phyloP scores from a whole-genome alignment of 2,329 filamentous ascomycete genomes.

The Coniochaeta sp. region DNA sequence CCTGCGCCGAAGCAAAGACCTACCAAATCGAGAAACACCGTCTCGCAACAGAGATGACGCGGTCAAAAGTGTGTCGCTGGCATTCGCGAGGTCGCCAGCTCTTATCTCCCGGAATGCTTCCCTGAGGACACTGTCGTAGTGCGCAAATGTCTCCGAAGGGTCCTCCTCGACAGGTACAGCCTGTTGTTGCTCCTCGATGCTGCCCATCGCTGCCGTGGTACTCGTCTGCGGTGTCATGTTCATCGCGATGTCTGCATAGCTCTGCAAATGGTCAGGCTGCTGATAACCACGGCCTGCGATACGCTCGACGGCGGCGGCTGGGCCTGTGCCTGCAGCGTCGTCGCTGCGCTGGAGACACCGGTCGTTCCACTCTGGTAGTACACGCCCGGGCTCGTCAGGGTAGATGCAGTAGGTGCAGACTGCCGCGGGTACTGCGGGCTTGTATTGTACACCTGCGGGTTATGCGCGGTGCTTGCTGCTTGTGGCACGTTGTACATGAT shows the following conservation, averaged over 20 bases:
- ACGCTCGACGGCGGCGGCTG: too few relatives aligned
- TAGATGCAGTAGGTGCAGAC: conserved; percentile 67
- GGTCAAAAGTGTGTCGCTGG: too few relatives aligned
- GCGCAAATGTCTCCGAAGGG: too few relatives aligned
- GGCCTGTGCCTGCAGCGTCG: conserved; percentile 44
- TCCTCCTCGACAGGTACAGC: too few relatives aligned
- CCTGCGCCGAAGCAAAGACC: conserved; percentile 17
- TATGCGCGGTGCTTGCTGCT: conserved; percentile 45
- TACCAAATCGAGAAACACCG: conserved; percentile 49
- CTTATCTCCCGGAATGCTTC: too few relatives aligned
- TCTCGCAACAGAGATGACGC: conserved; percentile 53
- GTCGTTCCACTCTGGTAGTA: conserved; percentile 68
- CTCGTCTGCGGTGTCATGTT: too few relatives aligned
- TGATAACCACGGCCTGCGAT: conserved; percentile 59
- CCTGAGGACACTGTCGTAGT: too few relatives aligned
- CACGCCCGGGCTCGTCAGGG: conserved; percentile 62
- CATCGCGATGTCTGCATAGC: conserved; percentile 42
- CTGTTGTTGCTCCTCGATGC: too few relatives aligned
- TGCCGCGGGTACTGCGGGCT: conserved; percentile 72
- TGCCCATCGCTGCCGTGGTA: too few relatives aligned
- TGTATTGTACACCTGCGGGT: conserved; percentile 62
- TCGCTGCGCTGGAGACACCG: conserved; percentile 47
- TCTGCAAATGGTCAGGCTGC: conserved; percentile 50
- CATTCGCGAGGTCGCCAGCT: too few relatives aligned
- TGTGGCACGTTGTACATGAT: conserved; percentile 77